Evolutionary conservation across 2,329 filamentous ascomycete species (phyloP), one percentile per base, ranked within the genome.

Genomic region (Trichoderma atrobrunneum): DNA sequence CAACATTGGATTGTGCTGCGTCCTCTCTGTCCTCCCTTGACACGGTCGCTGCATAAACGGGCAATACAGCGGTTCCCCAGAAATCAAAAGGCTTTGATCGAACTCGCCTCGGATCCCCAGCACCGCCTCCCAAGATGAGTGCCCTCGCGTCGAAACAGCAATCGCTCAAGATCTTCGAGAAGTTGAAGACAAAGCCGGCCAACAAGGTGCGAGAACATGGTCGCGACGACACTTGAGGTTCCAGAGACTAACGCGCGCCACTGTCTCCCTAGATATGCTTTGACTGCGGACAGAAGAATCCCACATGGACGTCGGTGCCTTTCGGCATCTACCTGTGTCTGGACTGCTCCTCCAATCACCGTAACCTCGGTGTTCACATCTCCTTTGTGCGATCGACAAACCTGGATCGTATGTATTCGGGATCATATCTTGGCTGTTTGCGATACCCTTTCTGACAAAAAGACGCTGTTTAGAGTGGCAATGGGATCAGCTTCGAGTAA

Each of bases 381-480:
- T 98, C 95, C 77, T 99, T 99, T 86, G 96, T 99, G 79, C 92
- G 96, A 79, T 98, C 95, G 74, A 98, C 95, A 74, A 98, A 98
- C 83, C 92, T 99, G 82, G 96, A 99, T 83, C 94, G 95, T 98
- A 93, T 80, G 94, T 80, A 34, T 73, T 70, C 59, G 12, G 18
- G 30, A 36, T 30, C 18, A 43, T 36, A 57, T 34, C 39, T 18
- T 64, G 43, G n/a, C 28, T 30, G 28, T 60, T 32, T 24, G 26
- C 1, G 24, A 14, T 66, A n/a, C 48, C 48, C 12, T 61, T 43
- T 81, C 75, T 74, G 72, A 75, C 62, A 28, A 57, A 62, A 62
- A 26, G 32, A n/a, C 34, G n/a, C 18, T 61, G 32, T 67, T 48
- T 78, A 93, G 91, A 93, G 86, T 99, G 96, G 96, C 94, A 98